Conservation (phyloP, 2,329 filamentous ascomycete genomes). For the Pleochaeta shiraiana region DNA sequence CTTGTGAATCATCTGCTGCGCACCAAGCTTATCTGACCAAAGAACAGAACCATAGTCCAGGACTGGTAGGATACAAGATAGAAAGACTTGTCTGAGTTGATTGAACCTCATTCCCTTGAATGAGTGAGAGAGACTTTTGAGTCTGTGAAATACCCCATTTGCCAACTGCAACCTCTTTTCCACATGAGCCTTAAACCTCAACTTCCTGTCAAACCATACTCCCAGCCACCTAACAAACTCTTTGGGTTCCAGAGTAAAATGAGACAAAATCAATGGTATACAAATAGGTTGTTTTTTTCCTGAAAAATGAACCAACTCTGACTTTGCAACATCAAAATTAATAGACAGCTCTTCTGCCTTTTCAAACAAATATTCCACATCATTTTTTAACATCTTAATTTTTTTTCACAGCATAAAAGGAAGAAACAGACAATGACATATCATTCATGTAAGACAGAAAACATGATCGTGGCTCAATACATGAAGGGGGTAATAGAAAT, state of each 20-base stretch:
- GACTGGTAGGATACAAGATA: no score
- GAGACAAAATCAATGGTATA: not conserved
- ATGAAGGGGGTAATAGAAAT: not conserved
- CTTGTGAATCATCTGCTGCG: no score
- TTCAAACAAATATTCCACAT: not conserved
- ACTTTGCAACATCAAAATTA: not conserved
- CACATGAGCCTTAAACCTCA: not conserved
- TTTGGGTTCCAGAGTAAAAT: not conserved
- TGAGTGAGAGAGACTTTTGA: not conserved
- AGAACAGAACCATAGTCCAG: no score
- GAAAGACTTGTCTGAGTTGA: not conserved
- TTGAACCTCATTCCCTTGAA: not conserved
- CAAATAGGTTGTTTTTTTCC: not conserved
- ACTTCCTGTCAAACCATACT: not conserved
- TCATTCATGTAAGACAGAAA: not conserved
- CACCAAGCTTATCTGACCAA: no score
- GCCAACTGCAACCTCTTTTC: not conserved
- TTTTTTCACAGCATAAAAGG: not conserved
- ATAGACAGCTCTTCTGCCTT: not conserved
- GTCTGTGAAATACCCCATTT: not conserved
- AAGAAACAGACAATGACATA: not conserved
- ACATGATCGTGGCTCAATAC: not conserved
- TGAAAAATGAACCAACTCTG: not conserved
- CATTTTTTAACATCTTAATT: not conserved
- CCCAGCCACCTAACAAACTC: not conserved